Conservation (phyloP, 805 yeast species). For the Ogataea pignaliae region DNA sequence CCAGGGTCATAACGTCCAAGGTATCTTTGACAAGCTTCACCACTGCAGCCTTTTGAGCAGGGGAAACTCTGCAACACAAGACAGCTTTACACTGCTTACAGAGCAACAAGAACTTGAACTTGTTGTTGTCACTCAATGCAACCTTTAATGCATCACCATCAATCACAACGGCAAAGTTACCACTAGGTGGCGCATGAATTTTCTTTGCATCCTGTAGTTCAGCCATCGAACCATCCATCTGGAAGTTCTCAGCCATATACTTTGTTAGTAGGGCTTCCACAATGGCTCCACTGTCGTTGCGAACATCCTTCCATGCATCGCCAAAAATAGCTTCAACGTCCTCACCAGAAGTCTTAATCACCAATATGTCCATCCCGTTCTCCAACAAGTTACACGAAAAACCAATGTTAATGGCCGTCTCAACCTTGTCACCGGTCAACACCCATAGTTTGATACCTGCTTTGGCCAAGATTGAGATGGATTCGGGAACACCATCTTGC, state of each 20-base stretch:
- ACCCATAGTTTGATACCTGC: constrained; percentile 89
- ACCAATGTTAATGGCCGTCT: constrained; percentile 84
- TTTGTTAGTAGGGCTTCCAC: constrained; percentile 47
- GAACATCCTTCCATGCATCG: constrained; percentile 20
- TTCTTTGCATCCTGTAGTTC: constrained; percentile 54
- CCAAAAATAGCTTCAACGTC: constrained; percentile 41
- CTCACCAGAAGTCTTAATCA: constrained; percentile 56
- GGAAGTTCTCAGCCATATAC: constrained; percentile 52
- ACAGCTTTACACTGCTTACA: constrained; percentile 82
- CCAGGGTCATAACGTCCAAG: constrained; percentile 76
- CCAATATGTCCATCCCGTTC: constrained; percentile 69
- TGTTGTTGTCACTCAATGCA: constrained; percentile 38
- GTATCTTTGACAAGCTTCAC: constrained; percentile 72
- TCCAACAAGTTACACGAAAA: constrained; percentile 76
- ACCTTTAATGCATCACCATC: constrained; percentile 75
- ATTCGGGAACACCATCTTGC: constrained; percentile 84
- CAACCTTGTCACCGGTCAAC: constrained; percentile 84
- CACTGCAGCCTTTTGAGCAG: constrained; percentile 83
- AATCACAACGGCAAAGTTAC: constrained; percentile 64
- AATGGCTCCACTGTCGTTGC: constrained; percentile 23
- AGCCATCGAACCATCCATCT: constrained; percentile 52
- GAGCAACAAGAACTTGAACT: constrained; percentile 58
- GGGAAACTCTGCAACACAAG: constrained; percentile 83
- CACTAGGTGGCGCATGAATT: constrained; percentile 64
- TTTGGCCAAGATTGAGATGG: constrained; percentile 60